Evolutionary conservation across 1,139 yeast genomes (phyloP).

Genomic region (Suhomyces choctaworum): DNA sequence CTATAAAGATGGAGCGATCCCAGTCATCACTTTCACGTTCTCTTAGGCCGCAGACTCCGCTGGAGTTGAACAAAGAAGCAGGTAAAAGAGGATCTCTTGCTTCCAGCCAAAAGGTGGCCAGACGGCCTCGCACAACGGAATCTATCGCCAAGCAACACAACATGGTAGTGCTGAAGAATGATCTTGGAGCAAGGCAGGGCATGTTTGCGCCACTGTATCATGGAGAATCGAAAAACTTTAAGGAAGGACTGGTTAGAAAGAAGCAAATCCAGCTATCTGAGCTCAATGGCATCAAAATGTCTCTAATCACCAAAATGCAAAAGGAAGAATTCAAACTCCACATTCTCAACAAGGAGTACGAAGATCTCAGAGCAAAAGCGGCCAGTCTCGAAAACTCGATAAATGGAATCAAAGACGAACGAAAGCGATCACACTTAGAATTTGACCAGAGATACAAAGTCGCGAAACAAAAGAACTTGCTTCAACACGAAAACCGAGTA

Average conservation of each 20-base stretch:
- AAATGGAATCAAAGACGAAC: constrained; percentile 19
- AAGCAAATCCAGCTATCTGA: constrained; percentile 13
- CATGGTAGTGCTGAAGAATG: too few relatives aligned
- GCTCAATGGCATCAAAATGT: constrained; percentile 15
- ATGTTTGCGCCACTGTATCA: too few relatives aligned
- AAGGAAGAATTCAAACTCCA: constrained; percentile 19
- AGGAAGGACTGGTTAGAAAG: constrained; percentile 1
- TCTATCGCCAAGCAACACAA: too few relatives aligned
- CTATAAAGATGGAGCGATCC: constrained; percentile 4
- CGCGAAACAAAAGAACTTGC: constrained; percentile 13
- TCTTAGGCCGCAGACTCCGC: constrained; percentile 1
- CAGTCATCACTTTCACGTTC: not conserved
- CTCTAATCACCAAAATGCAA: constrained; percentile 17
- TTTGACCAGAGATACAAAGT: constrained; percentile 25
- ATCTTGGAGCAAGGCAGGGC: too few relatives aligned
- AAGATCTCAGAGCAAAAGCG: constrained; percentile 13
- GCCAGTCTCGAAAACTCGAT: constrained; percentile 17
- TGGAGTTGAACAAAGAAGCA: not conserved
- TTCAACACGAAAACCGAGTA: constrained; percentile 20
- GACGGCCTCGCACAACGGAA: too few relatives aligned
- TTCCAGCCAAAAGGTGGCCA: not conserved
- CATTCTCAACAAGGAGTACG: constrained; percentile 15
- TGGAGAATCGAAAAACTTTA: not conserved
- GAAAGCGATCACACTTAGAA: constrained; percentile 24
- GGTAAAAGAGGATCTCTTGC: constrained; percentile 1